A percentile compares a stretch with the other conserved stretches of the same genome.
phyloP scores from a whole-genome alignment of 1,284 basidiomycete genomes.

The Pyrrhoderma lamaoense region DNA sequence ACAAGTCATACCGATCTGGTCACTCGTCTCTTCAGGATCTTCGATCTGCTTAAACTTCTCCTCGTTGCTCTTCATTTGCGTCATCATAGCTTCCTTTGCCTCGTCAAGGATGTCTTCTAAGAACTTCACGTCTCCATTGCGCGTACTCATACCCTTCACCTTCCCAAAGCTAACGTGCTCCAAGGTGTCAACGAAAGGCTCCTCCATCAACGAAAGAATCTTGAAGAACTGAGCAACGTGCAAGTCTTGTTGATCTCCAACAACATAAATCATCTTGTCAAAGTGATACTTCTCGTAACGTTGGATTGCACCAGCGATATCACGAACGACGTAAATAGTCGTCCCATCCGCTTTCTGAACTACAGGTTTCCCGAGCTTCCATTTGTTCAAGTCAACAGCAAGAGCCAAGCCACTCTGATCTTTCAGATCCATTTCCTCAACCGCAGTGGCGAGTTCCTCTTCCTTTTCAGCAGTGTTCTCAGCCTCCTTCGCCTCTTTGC shows the following conservation, averaged over 20 bases:
- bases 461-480: conserved; percentile 23
- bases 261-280: conserved; percentile 98
- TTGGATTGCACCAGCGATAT: conserved; percentile 92
- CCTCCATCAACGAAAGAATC: conserved; percentile 85
- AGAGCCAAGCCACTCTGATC: conserved; percentile 10
- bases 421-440: conserved; percentile 64
- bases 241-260: conserved; percentile 91
- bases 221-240: conserved; percentile 95
- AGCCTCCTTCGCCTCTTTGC: conserved; percentile 32
- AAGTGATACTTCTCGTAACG: conserved; percentile 90
- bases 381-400: conserved; percentile 70
- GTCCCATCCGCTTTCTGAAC: conserved; percentile 94
- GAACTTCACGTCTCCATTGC: conserved; percentile 95
- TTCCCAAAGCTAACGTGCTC: conserved; percentile 91
- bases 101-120: conserved; percentile 92
- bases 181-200: conserved; percentile 77
- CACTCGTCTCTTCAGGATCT: conserved; percentile 77
- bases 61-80: conserved; percentile 94
- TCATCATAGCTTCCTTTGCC: conserved; percentile 88
- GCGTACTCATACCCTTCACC: conserved; percentile 96
- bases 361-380: conserved; percentile 87
- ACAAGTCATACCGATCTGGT: conserved; percentile 90
- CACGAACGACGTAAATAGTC: conserved; percentile 96
- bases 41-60: conserved; percentile 89
- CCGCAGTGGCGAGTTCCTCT: conserved; percentile 50